Base-by-base conservation (phyloP, 2,329 filamentous ascomycete species). In the Whalleya microplaca region DNA sequence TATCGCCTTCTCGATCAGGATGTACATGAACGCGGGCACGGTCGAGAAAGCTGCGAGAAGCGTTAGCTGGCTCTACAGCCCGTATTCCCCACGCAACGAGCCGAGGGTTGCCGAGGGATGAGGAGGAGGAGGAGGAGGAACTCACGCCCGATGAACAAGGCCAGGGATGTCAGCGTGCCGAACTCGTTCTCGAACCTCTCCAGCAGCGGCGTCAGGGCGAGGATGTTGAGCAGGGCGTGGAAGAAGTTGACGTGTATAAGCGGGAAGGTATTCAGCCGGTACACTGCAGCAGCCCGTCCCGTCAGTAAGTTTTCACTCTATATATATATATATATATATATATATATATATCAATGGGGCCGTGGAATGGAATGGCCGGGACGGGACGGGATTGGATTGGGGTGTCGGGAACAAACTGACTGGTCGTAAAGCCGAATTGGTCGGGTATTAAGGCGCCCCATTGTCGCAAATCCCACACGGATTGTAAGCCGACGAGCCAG, bases 141-240 rank as follows among this genome's bases (percentile, higher is more conserved):
- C 92, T 79, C 80, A 96, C 92, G 93, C 55, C 95, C 95, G 68
- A 95, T 85, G 73, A 98, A 97, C 50, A 98, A 80, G 37, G 91
- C 85, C 61, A 96, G 73, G n/a, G 92, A 89, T 21, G 91, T 91
- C 69, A 98, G 79, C 7, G 94, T 98, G 50, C 95, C 95, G 73
- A 96, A 87, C 73, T 97, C 94, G 60, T 85, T 84, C 77, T 99
- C 95, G 74, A 98, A 99, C 59, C 93, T 85, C 75, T 97, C 94
- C 72, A 99, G 78, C 49, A 99, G 79, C n/a, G 95, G 95, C 41
- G 88, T 87, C 61, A 98, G 73, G 20, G 92, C 90, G 61, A 96
- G 50, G 21, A 92, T 73, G 74, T 98, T 96, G 70, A 96, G 78
- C 51, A 93, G 69, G 59, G 88, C 82, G 74, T 98, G 95, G 66